Percentiles rank a stretch among this genome's conserved stretches.
These are phyloP conservation scores for Rhizopogon roseolus DNA, from an alignment of 768 basidiomycete species.

Conservation along the genomic window DNA sequence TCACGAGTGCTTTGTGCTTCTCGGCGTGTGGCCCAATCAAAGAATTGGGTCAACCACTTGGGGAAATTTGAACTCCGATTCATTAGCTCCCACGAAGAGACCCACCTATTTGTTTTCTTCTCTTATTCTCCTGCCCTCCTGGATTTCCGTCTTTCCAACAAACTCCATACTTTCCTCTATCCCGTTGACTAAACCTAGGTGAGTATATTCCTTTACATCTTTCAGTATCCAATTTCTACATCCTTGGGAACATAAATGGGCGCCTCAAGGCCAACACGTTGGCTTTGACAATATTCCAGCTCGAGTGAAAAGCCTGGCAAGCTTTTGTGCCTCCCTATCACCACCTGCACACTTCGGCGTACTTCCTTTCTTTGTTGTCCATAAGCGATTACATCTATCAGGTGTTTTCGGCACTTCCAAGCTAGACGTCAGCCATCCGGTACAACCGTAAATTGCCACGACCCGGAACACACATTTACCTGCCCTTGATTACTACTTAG, in stretches of 20 bases:
- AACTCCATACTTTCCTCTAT: slow-evolving; percentile 4
- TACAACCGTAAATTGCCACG: slow-evolving; percentile 24
- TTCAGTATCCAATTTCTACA: slow-evolving; percentile 1
- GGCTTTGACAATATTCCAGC: slow-evolving; percentile 3
- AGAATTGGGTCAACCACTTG: slow-evolving; percentile 6
- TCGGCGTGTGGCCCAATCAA: slow-evolving; percentile 1
- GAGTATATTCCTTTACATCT: slow-evolving; percentile 7
- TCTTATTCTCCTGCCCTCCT: slow-evolving; percentile 21
- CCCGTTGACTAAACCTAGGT: slow-evolving; percentile 18
- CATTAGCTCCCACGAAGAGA: slow-evolving; percentile 33
- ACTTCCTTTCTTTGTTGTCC: not conserved
- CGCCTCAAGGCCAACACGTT: slow-evolving; percentile 29
- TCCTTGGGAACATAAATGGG: slow-evolving; percentile 7
- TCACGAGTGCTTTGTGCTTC: slow-evolving; percentile 1
- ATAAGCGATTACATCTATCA: not conserved
- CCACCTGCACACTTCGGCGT: slow-evolving; percentile 3
- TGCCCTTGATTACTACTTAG: slow-evolving; percentile 19
- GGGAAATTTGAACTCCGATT: slow-evolving; percentile 45
- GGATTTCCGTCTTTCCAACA: slow-evolving; percentile 14
- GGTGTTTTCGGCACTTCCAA: slow-evolving; percentile 3
- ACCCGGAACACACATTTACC: slow-evolving; percentile 26
- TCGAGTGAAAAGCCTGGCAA: slow-evolving; percentile 2
- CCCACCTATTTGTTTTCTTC: slow-evolving; percentile 42
- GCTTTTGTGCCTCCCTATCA: not conserved
- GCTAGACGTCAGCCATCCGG: slow-evolving; percentile 31